These are phyloP conservation scores for Avena eriantha DNA, from an alignment of 176 grass and related monocot genomes.

Conservation along the genomic window DNA sequence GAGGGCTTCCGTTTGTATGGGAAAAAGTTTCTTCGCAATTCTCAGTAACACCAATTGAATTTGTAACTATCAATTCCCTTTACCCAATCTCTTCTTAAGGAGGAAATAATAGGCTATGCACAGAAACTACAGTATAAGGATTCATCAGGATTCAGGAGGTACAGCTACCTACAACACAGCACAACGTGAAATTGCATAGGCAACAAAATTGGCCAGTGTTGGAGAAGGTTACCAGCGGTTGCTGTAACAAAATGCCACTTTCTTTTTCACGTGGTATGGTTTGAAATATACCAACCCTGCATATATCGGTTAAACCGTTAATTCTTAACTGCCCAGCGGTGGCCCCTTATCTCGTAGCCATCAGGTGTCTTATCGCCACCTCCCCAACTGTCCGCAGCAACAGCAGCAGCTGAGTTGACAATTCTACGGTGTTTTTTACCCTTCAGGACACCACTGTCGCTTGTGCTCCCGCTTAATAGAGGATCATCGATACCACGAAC, in stretches of 20 bases:
- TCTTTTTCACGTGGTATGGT: conserved; percentile 19
- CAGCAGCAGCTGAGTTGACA: conserved; percentile 34
- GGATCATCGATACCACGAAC: conserved; percentile 94
- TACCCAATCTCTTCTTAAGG: not conserved
- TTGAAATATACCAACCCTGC: conserved; percentile 37
- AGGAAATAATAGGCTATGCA: conserved; percentile 34
- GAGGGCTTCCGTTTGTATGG: not conserved
- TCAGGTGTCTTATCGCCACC: conserved; percentile 54
- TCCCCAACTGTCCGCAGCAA: conserved; percentile 45
- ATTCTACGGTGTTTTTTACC: conserved; percentile 62
- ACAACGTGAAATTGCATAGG: conserved; percentile 27
- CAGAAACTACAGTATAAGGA: conserved; percentile 27
- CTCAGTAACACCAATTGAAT: not conserved
- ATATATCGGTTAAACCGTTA: conserved; percentile 36
- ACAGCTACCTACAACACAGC: conserved; percentile 38
- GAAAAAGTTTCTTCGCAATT: not conserved
- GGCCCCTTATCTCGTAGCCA: conserved; percentile 63
- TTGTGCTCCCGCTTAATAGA: conserved; percentile 65
- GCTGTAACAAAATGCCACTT: not conserved
- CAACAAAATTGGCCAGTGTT: conserved; percentile 32
- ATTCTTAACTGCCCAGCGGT: conserved; percentile 66
- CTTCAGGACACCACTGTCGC: conserved; percentile 68
- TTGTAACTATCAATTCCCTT: not conserved
- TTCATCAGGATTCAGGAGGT: conserved; percentile 6
- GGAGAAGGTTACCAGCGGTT: conserved; percentile 21